Evolutionary conservation across 2,329 filamentous ascomycete genomes (phyloP).

Genomic region (Hymenoscyphus occultus): DNA sequence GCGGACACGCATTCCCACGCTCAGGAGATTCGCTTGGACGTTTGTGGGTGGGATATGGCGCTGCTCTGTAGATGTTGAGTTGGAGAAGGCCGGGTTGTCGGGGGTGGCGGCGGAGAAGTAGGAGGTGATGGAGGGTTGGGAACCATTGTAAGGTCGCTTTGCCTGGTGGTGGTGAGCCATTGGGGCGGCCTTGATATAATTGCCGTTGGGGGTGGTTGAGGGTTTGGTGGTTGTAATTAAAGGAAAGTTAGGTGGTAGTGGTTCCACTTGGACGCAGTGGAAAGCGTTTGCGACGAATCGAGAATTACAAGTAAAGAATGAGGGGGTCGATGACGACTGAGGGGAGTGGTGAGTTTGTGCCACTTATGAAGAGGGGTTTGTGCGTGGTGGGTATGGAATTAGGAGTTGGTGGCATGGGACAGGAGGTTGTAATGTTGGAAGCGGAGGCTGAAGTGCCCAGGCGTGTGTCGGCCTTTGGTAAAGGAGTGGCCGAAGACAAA

Average conservation of each 20-base stretch:
- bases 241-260: not conserved
- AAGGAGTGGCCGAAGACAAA: not conserved
- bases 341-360: not conserved
- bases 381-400: not conserved
- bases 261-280: not conserved
- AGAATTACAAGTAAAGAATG: not conserved
- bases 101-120: constrained; percentile 47
- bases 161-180: constrained; percentile 33
- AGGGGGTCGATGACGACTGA: not conserved
- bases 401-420: not conserved
- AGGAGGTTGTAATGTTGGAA: not conserved
- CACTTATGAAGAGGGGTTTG: constrained; percentile 6
- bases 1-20: constrained; percentile 89
- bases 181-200: constrained; percentile 3
- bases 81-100: constrained; percentile 19
- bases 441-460: not conserved
- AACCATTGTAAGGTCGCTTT: constrained; percentile 61
- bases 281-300: not conserved
- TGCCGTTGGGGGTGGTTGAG: not conserved
- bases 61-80: constrained; percentile 36
- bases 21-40: constrained; percentile 79
- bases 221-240: not conserved
- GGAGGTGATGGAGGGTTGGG: constrained; percentile 57
- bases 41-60: constrained; percentile 43
- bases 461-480: not conserved